phyloP scores from a whole-genome alignment of 129 eudicot species.

The Scalesia atractyloides region DNA sequence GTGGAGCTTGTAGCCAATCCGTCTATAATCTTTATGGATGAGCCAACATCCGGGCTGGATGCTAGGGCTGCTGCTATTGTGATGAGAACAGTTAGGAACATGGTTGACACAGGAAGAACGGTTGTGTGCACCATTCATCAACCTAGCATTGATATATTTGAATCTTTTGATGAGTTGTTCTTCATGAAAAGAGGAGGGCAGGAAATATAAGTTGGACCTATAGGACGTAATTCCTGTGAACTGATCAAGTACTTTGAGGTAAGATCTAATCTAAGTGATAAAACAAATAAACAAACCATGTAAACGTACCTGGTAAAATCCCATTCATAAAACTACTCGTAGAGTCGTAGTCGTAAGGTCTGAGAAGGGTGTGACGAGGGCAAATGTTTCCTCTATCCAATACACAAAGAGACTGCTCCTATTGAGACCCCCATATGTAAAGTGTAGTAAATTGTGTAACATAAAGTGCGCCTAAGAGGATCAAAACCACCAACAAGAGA shows the following conservation, averaged over 20 bases:
- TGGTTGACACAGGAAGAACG: conserved; percentile 62
- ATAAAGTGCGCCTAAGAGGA: no score
- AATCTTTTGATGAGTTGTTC: conserved; percentile 79
- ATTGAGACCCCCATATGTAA: no score
- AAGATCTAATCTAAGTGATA: not conserved
- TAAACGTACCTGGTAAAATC: no score
- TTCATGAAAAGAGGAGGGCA: conserved; percentile 86
- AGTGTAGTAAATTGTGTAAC: no score
- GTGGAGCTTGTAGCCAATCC: conserved; percentile 66
- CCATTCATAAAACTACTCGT: no score
- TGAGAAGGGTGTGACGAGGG: no score
- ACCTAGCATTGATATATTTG: conserved; percentile 61
- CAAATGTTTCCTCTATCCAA: no score
- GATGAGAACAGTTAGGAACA: conserved; percentile 61
- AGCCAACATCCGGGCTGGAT: conserved; percentile 62
- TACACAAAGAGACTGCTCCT: no score
- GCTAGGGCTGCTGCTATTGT: conserved; percentile 69
- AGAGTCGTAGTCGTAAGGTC: no score
- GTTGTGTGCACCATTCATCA: conserved; percentile 72
- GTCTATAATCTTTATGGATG: conserved; percentile 62
- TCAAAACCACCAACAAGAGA: no score
- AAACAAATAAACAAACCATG: no score
- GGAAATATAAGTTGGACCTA: conserved; percentile 77
- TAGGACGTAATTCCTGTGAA: conserved; percentile 72
- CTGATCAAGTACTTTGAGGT: conserved; percentile 68